These are phyloP conservation scores for Myrica gale DNA, from an alignment of 306 rosid genomes.

Conservation along the genomic window DNA sequence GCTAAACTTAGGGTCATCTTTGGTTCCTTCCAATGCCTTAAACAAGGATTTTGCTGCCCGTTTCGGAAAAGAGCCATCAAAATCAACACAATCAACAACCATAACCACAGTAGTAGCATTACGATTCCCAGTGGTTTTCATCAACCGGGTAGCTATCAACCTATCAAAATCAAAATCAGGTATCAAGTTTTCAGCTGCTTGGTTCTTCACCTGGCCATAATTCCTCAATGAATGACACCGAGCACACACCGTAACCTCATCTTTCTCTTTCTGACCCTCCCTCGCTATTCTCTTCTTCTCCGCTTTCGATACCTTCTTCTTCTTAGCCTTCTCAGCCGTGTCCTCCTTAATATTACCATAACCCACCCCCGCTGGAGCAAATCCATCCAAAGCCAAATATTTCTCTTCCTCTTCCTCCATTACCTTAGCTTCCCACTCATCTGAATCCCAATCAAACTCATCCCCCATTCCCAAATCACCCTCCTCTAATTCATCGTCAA, in stretches of 20 bases:
- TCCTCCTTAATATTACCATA: conserved; percentile 80
- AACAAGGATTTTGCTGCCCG: conserved; percentile 74
- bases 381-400: conserved; percentile 59
- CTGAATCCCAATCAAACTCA: conserved; percentile 72
- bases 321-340: conserved; percentile 53
- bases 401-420: conserved; percentile 50
- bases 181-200: conserved; percentile 73
- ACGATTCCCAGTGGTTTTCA: conserved; percentile 65
- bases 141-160: conserved; percentile 66
- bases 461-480: conserved; percentile 31
- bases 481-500: conserved; percentile 32
- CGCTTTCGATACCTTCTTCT: conserved; percentile 68
- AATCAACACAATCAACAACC: conserved; percentile 96
- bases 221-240: conserved; percentile 90
- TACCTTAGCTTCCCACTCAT: conserved; percentile 67
- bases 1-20: conserved; percentile 50
- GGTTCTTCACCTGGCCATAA: conserved; percentile 86
- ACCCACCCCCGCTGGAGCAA: conserved; percentile 73
- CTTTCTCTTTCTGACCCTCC: conserved; percentile 71
- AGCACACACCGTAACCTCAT: conserved; percentile 91
- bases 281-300: conserved; percentile 72
- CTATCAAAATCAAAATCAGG: conserved; percentile 93
- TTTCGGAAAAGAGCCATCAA: conserved; percentile 87
- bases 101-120: conserved; percentile 69
- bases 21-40: conserved; percentile 51